Base-by-base conservation (phyloP, 768 basidiomycete genomes). In the Lactarius sp. region DNA sequence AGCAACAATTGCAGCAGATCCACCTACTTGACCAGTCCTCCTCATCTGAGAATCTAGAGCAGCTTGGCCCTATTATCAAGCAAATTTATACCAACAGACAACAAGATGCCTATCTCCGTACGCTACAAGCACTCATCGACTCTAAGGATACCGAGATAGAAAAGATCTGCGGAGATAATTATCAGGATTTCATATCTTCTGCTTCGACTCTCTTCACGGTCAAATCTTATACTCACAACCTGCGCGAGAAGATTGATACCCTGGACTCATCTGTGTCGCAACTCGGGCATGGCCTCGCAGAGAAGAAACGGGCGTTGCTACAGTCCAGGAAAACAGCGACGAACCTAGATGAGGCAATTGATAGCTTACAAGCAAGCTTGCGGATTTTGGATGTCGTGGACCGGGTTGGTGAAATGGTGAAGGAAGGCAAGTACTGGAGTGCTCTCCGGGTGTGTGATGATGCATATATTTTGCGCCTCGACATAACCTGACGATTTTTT, bases 121-220 rank as follows among this genome's bases (percentile, higher is more conserved):
- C 87, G 50, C 78, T 98, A 49, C 88, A 91, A 70, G 80, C 78
- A n/a, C 89, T 98, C 70, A 88, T 98, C 63, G 87, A 93, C 71
- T 86, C 94, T 67, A 97, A 98, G 77, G 97, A 99, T 73, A 81
- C 83, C 65, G 96, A 98, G 75, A 99, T 99, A 74, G 93, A 98
- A 77, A 85, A 84, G 64, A 94, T 98, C 74, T 98, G 97, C 76
- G 84, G 87, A 61, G 90, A 94, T 69, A 98, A 98, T 74, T 98
- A 98, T 71, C 93, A 95, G 76, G 96, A 98, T 76, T 99, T 99
- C 70, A 94, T 98, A 39, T 87, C 89, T 34, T 97, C 95, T 20
- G 94, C 98, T 16, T 93, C 94, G n/a, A 98, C 94, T 3, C 80
- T 99, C 66, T 89, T 98, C 75, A 88, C 89, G 52, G 93, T 99